A percentile compares a stretch with the other conserved stretches of the same genome.
Conservation (phyloP, 768 basidiomycete species). For the Ramaria rubella region DNA sequence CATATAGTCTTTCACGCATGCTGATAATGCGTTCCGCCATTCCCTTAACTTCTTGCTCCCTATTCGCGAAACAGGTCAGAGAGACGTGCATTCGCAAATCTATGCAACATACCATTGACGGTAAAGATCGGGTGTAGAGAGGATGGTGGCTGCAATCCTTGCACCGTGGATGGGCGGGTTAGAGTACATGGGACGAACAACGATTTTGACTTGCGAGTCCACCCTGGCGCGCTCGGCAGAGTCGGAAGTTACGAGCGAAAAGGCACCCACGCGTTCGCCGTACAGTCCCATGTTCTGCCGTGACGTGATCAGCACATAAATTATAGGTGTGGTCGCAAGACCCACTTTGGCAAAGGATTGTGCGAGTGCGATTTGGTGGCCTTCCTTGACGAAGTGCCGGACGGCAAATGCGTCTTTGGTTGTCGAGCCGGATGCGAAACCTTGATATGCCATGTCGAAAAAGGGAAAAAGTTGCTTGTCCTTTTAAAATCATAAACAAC, state of each 20-base stretch:
- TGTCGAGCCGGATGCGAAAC: conserved; percentile 93
- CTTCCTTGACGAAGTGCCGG: conserved; percentile 85
- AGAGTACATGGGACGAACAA: conserved; percentile 95
- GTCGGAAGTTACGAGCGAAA: conserved; percentile 70
- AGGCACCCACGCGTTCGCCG: conserved; percentile 96
- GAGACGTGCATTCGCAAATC: not conserved
- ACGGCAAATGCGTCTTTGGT: conserved; percentile 90
- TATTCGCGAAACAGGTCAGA: conserved; percentile 8
- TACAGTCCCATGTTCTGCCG: conserved; percentile 90
- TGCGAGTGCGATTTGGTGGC: conserved; percentile 83
- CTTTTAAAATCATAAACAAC: conserved; percentile 11
- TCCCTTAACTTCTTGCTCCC: conserved; percentile 83
- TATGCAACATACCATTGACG: conserved; percentile 50
- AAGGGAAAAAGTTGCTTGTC: conserved; percentile 92
- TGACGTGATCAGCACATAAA: too few relatives aligned
- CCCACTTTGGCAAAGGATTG: conserved; percentile 88
- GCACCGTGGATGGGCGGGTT: conserved; percentile 94
- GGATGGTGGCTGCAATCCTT: conserved; percentile 76
- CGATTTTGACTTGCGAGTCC: conserved; percentile 90
- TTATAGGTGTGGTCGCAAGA: too few relatives aligned
- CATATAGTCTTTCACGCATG: conserved; percentile 83
- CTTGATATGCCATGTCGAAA: conserved; percentile 99
- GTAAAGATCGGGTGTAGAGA: conserved; percentile 69
- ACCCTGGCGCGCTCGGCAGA: conserved; percentile 79
- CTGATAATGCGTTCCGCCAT: conserved; percentile 95